A percentile compares a stretch with the other conserved stretches of the same genome.
phyloP scores from a whole-genome alignment of 495 filamentous ascomycete genomes.

The Parachaetomium inaequale region DNA sequence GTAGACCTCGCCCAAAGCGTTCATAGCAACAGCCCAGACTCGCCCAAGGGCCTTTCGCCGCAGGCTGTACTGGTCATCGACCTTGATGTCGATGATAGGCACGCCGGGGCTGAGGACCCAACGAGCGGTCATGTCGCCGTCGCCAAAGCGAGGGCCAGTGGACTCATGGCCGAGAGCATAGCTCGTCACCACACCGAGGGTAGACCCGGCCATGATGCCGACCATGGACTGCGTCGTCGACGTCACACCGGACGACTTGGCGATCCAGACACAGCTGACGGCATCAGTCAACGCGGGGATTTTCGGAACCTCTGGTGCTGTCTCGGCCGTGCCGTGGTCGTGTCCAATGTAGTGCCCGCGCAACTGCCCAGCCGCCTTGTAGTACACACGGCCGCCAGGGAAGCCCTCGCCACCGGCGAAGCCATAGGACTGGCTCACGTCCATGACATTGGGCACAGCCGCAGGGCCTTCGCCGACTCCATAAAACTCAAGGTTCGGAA shows the following conservation, averaged over 20 bases:
- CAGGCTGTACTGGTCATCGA: constrained; percentile 74
- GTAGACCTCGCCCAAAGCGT: constrained; percentile 88
- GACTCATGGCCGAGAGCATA: constrained; percentile 72
- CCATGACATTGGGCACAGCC: constrained; percentile 78
- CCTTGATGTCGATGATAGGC: constrained; percentile 78
- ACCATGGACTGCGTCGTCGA: constrained; percentile 70
- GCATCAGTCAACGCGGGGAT: constrained; percentile 58
- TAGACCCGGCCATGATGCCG: constrained; percentile 80
- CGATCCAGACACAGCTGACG: constrained; percentile 83
- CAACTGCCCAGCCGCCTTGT: constrained; percentile 67
- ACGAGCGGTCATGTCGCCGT: constrained; percentile 74
- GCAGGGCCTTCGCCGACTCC: constrained; percentile 73
- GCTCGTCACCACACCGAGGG: constrained; percentile 77
- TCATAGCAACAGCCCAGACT: constrained; percentile 82
- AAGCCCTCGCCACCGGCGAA: constrained; percentile 81
- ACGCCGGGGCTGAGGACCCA: constrained; percentile 92
- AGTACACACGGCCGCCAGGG: constrained; percentile 74
- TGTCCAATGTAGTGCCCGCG: constrained; percentile 69
- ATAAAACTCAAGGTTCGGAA: constrained; percentile 69
- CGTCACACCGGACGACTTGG: constrained; percentile 70
- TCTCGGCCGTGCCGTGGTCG: constrained; percentile 44
- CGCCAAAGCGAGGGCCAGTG: constrained; percentile 61
- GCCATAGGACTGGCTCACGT: constrained; percentile 79
- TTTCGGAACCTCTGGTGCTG: constrained; percentile 66
- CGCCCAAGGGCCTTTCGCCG: constrained; percentile 64